Base-by-base conservation (phyloP, 208 protist species). In the Wallacemonas rigidus region DNA sequence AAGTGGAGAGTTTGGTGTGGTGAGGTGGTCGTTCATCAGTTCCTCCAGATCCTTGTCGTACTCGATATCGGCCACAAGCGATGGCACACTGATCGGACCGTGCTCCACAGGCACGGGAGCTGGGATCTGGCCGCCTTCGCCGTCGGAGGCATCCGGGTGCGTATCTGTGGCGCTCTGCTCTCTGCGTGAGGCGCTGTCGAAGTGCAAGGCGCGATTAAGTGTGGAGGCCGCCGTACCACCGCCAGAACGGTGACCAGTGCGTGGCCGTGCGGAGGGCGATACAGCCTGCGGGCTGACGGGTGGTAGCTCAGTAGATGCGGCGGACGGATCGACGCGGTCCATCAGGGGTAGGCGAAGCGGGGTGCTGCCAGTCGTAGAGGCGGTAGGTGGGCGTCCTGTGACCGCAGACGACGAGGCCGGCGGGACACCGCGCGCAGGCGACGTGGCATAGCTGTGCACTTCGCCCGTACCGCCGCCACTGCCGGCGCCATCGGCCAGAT, bases 31-130 rank as follows among this genome's bases (percentile, higher is more conserved):
- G 4, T 65, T 44, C 60, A 65, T 65, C 12, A 65, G 60, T 1
- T 51, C 50, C 40, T 65, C 60, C 8, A 65, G 43, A 17, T 65
- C 60, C 40, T 65, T 65, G 60, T 65, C 60, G 41, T 65, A 65
- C 12, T 65, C 60, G 36, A 15, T 35, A 41, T 48, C 40, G 6
- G 60, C 8, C 6, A 65, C 8, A 14, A n/a, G 60, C 41, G 60
- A 11, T 41, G 17, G n/a, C 43, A 65, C n/a, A 57, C 14, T 36
- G 14, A 35, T 15, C 9, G 15, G 7, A 38, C 36, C 8, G 56
- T 4, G 1, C 17, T 0, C 17, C 56, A 62, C 56, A 3, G 56
- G 9, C 36, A 41, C 12, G 8, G 56, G 56, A 7, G 0, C 56
- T 8, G 56, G 26, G 26, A 5, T 62, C 54, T 58, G 15, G n/a